Percentiles rank a stretch among this genome's conserved stretches.
phyloP scores from a whole-genome alignment of 2,329 filamentous ascomycete genomes.

The Aspergillus fumigatus region DNA sequence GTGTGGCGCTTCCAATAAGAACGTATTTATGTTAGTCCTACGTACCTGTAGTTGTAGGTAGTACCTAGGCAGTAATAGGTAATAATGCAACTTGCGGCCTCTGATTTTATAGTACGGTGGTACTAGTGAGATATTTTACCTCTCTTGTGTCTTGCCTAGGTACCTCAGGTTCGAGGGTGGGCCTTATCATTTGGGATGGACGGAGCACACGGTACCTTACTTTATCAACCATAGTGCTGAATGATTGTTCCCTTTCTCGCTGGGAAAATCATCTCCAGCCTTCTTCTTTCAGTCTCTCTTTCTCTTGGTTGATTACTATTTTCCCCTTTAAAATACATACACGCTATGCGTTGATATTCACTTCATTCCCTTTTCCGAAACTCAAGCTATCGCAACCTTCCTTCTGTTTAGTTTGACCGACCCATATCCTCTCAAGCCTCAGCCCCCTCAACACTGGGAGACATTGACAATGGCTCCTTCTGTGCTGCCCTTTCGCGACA shows the following conservation, averaged over 20 bases:
- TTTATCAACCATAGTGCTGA: slow-evolving; percentile 1
- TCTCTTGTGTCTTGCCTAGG: slow-evolving; percentile 6
- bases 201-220: not conserved
- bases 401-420: slow-evolving; percentile 2
- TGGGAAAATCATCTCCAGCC: not conserved
- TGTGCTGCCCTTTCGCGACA: slow-evolving; percentile 78
- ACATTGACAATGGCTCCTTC: slow-evolving; percentile 29
- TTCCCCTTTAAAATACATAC: not conserved
- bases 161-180: not conserved
- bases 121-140: not conserved
- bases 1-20: slow-evolving; percentile 8
- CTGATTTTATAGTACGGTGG: too few relatives aligned
- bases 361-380: not conserved
- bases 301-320: not conserved
- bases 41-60: too few relatives aligned
- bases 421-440: slow-evolving; percentile 4
- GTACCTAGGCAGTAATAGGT: not conserved
- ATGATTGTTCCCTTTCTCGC: slow-evolving; percentile 2
- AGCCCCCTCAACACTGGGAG: not conserved
- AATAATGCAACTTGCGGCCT: not conserved
- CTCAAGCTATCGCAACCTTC: not conserved
- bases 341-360: slow-evolving; percentile 11
- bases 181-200: not conserved
- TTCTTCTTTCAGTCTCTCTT: slow-evolving; percentile 2
- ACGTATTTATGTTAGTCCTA: not conserved